Percentiles rank a stretch among this genome's conserved stretches.
Evolutionary conservation across 2,329 filamentous ascomycete genomes (phyloP).

Genomic region (Fusarium camptoceras): DNA sequence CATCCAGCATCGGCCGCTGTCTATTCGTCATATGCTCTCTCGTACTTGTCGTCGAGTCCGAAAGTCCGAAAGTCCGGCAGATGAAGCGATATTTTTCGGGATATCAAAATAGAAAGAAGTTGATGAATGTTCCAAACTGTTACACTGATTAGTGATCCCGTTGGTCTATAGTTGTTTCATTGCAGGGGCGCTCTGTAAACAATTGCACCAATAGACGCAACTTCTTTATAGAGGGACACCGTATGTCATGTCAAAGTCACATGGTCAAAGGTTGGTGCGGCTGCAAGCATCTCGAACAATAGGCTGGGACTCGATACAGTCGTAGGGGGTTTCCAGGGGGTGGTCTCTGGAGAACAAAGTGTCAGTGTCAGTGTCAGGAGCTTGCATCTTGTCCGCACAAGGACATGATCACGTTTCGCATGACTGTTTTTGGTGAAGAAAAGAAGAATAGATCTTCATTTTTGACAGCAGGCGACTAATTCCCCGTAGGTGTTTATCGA

Average conservation of each 20-base stretch:
- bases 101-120: neutral
- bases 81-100: neutral
- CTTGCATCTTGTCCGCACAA: conserved; percentile 33
- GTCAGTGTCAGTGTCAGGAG: conserved; percentile 30
- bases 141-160: neutral
- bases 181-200: neutral
- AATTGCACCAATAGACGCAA: conserved; percentile 25
- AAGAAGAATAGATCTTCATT: neutral
- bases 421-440: neutral
- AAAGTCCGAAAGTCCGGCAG: neutral
- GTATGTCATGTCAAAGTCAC: conserved; percentile 41
- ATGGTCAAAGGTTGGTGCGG: conserved; percentile 44
- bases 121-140: neutral
- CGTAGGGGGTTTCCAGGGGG: conserved; percentile 8
- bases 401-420: conserved; percentile 31
- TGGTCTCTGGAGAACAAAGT: conserved; percentile 33
- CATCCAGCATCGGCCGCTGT: neutral
- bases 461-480: neutral
- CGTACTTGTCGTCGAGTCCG: neutral
- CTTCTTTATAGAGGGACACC: conserved; percentile 24
- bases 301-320: conserved; percentile 4
- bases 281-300: conserved; percentile 33
- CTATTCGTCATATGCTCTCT: neutral
- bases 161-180: neutral
- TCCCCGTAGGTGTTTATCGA: conserved; percentile 1